phyloP scores from a whole-genome alignment of 1,284 basidiomycete species.

The Ustilago xerochloae region DNA sequence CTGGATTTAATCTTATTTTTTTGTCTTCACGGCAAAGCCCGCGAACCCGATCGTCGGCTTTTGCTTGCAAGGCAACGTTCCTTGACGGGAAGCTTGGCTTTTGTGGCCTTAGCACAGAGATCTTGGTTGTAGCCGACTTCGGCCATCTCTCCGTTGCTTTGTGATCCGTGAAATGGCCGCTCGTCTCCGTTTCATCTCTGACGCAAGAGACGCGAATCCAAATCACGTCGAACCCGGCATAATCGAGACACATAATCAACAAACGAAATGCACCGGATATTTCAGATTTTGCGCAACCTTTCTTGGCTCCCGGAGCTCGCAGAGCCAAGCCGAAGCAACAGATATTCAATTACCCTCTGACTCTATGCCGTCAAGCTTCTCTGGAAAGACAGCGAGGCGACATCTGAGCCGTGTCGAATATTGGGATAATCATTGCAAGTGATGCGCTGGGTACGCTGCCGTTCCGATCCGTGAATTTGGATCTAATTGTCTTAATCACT shows the following conservation, averaged over 20 bases:
- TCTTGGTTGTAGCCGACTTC: neutral
- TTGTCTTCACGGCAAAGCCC: too few species aligned
- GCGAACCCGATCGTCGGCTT: neutral
- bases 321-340: too few species aligned
- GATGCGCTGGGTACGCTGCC: neutral
- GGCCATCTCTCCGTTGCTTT: neutral
- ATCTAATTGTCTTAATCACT: neutral
- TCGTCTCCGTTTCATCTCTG: neutral
- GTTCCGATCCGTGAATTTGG: neutral
- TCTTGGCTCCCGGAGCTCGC: too few species aligned
- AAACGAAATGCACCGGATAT: too few species aligned
- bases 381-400: too few species aligned
- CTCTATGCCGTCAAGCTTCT: too few species aligned
- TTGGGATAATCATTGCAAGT: too few species aligned
- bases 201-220: neutral
- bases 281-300: too few species aligned
- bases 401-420: too few species aligned
- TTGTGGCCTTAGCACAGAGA: neutral
- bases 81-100: too few species aligned
- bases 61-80: neutral
- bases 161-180: neutral
- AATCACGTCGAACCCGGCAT: neutral
- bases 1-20: too few species aligned
- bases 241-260: neutral
- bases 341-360: too few species aligned